phyloP scores from a whole-genome alignment of 225 moss, liverwort and hornwort genomes.

The Bryoerythrophyllum caledonicum region DNA sequence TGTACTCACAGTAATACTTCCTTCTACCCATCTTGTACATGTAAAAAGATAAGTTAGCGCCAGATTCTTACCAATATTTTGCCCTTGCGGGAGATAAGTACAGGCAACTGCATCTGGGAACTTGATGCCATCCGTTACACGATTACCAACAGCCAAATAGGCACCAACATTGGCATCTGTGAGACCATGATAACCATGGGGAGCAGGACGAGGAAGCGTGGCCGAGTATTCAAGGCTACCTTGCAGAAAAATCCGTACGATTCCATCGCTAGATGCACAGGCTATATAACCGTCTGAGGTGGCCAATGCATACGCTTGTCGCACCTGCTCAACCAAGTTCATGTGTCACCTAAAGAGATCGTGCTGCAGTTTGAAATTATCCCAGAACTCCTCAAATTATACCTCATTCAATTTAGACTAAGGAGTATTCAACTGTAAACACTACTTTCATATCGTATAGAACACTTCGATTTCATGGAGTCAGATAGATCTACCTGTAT shows the following conservation, averaged over 20 bases:
- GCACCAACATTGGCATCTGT: slow-evolving; percentile 60
- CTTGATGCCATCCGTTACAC: slow-evolving; percentile 48
- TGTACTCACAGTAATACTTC: background rate
- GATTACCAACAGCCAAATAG: slow-evolving; percentile 55
- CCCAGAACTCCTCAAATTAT: background rate
- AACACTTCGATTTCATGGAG: background rate
- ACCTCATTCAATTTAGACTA: background rate
- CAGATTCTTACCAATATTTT: slow-evolving; percentile 44
- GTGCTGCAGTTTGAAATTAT: background rate
- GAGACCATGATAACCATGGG: slow-evolving; percentile 63
- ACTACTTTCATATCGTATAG: background rate
- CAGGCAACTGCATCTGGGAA: slow-evolving; percentile 69
- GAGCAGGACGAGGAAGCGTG: slow-evolving; percentile 63
- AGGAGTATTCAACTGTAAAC: background rate
- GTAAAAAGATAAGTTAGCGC: slow-evolving; percentile 1
- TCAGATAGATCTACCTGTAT: slow-evolving; percentile 42
- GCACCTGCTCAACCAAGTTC: slow-evolving; percentile 41
- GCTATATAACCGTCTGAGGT: slow-evolving; percentile 56
- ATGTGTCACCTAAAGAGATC: slow-evolving; percentile 5
- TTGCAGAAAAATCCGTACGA: slow-evolving; percentile 53
- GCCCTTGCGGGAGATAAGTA: slow-evolving; percentile 51
- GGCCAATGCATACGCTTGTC: slow-evolving; percentile 57
- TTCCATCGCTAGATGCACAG: slow-evolving; percentile 64
- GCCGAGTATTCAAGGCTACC: slow-evolving; percentile 52
- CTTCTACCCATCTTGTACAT: background rate